Evolutionary conservation across 2,329 filamentous ascomycete genomes (phyloP).

Genomic region (Akanthomyces dipterigenus): DNA sequence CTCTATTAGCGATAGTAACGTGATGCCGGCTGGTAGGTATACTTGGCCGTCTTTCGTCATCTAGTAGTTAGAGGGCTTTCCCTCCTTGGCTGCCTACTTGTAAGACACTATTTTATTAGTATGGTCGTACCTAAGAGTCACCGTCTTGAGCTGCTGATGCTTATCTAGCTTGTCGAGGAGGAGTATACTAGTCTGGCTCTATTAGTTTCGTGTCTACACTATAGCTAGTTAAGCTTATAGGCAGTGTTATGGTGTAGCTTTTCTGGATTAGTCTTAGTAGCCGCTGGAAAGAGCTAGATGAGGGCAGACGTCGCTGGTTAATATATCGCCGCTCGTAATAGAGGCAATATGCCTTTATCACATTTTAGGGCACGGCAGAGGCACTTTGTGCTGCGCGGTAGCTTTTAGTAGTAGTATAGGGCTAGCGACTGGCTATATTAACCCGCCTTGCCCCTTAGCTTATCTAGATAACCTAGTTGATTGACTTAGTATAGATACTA

Average conservation of each 20-base stretch:
- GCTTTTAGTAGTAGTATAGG: not conserved
- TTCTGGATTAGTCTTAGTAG: not conserved
- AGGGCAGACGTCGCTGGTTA: not conserved
- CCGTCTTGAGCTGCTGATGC: not conserved
- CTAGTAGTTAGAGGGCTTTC: not conserved
- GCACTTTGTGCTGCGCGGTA: not conserved
- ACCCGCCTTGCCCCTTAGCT: not conserved
- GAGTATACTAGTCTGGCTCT: not conserved
- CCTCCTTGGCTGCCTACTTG: not conserved
- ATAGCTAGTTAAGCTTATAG: not conserved
- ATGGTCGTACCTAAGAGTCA: not conserved
- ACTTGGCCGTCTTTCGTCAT: not conserved
- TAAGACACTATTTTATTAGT: not conserved
- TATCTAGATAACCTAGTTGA: not conserved
- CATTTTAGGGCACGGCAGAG: not conserved
- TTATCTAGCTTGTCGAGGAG: not conserved
- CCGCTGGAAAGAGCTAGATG: not conserved
- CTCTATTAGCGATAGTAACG: not conserved
- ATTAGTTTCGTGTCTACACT: not conserved
- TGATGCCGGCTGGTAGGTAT: not conserved
- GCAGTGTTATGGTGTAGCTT: not conserved
- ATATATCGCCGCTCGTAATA: not conserved
- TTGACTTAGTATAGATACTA: not conserved
- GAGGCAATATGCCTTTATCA: not conserved
- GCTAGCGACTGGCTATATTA: not conserved